Base-by-base conservation (phyloP, 192 early-diverging fungal species). In the Coemansia sp. region DNA sequence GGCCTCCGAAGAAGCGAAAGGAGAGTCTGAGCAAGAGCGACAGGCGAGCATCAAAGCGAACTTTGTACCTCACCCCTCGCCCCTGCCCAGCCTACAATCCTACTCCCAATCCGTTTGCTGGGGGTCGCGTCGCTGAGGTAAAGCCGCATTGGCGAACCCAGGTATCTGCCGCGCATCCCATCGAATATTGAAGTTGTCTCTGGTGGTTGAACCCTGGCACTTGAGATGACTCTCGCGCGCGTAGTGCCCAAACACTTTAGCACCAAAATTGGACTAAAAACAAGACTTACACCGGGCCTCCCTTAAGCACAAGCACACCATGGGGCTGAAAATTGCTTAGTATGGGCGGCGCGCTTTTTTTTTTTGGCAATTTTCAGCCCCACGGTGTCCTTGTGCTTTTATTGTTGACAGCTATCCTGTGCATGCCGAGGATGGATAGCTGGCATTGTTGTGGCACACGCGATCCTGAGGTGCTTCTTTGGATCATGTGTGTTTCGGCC, bases 141-240 rank as follows among this genome's bases (percentile, higher is more conserved):
- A 21, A 45, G 43, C 18, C 43, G n/a, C 20, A 45, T 45, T 18
- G 53, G 25, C 25, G 53, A 56, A n/a, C 28, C 16, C 56, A 36
- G 31, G 56, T 58, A 58, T 35, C 56, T 58, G 56, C 56, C 56
- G 56, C 56, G 56, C 56, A 58, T 58, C 56, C 56, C 56, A 35
- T n/a, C 56, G 31, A 3, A 36, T 13, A 42, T 42, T 45, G 3
- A 6, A 18, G 43, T 45, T 45, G 43, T 45, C 39, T 41, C 43
- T 9, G 7, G 43, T 20, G 8, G 6, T 45, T 18, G 43, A 45
- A 45, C 43, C 43, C 43, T 10, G 9, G 9, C 37, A 0, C 43
- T 4, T 4, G n/a, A 9, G 31, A 31, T 4, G 1, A 5, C 25
- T 26, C 21, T 9, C 25, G 48, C 48, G 48, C 48, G 48, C 10